Conservation (phyloP, 208 protist genomes). For the Endotrypanum monterogeii region DNA sequence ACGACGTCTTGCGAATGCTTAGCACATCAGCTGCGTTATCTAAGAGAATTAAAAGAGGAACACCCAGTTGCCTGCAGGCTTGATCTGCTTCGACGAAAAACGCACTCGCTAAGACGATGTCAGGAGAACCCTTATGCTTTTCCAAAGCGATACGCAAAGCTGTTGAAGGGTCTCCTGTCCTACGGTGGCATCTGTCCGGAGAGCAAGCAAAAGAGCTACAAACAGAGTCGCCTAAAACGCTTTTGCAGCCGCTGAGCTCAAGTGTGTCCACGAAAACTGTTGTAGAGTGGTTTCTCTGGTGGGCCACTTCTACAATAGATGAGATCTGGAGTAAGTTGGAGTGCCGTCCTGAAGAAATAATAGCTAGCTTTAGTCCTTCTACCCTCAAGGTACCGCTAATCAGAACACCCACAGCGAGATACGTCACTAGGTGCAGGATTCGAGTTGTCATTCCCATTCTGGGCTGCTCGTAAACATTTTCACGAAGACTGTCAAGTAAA, state of each 20-base stretch:
- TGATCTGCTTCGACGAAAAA: background rate
- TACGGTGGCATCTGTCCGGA: background rate
- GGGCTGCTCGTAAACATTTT: background rate
- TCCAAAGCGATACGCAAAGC: background rate
- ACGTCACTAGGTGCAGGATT: background rate
- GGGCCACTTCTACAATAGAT: background rate
- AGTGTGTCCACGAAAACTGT: constrained; percentile 1
- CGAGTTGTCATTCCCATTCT: background rate
- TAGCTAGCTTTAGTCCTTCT: constrained; percentile 1
- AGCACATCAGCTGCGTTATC: background rate
- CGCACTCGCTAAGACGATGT: constrained; percentile 7
- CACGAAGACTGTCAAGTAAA: background rate
- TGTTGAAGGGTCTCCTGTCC: background rate
- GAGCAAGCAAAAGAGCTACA: background rate
- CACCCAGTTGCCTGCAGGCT: background rate
- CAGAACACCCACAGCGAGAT: background rate
- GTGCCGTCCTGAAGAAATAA: constrained; percentile 12
- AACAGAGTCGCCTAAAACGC: background rate
- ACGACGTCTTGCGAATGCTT: background rate
- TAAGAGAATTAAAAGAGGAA: constrained; percentile 12
- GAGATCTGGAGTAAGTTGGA: background rate
- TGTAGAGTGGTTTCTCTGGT: constrained; percentile 10
- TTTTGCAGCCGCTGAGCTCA: background rate
- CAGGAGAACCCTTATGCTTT: background rate
- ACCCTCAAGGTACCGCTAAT: background rate